Base-by-base conservation (phyloP, 768 basidiomycete species). In the Pleurotus citrinopileatus region DNA sequence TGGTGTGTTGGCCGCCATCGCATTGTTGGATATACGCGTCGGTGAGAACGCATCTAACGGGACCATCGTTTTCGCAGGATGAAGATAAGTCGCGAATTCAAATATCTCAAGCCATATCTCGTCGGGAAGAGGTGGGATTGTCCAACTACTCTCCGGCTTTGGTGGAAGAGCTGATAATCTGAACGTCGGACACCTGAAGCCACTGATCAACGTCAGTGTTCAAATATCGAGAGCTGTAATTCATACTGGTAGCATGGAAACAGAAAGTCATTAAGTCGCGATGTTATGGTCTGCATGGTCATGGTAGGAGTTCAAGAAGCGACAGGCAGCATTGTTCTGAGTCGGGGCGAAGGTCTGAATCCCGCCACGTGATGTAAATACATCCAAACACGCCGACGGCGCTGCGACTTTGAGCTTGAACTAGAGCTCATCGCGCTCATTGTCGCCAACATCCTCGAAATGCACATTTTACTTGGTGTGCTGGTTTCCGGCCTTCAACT, bases 21-120 rank as follows among this genome's bases (percentile, higher is more conserved):
- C 74, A 60, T 76, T 74, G 52, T 68, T 72, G 1, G 75, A 74
- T 2, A 68, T 62, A 46, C 68, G 70, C 56, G 69, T 70, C 19
- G 67, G 65, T 6, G 64, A 61, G 60, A 83, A 81, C 4, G 81
- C 77, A 62, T 81, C 72, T 45, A 75, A 59, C 7, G 77, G 76
- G 19, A 67, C 67, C 57, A 82, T 68, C 27, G 75, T 71, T 42
- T 70, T 67, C 40, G 75, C 65, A 6, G 66, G 67, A 56, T 77
- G 74, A 46, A 78, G 67, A 61, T 79, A 74, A 13, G 79, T 81
- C 4, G 78, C 75, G 61, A 79, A 80, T 53, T 79, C 73, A 63
- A 83, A 81, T 32, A 83, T 83, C 57, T 81, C 80, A 17, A 79
- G 68, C 76, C 78, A 80, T 34, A 83, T 60, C 55, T 83, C 80